Base-by-base conservation (phyloP, 169 alveolate species). In the Eimeria tenella region DNA sequence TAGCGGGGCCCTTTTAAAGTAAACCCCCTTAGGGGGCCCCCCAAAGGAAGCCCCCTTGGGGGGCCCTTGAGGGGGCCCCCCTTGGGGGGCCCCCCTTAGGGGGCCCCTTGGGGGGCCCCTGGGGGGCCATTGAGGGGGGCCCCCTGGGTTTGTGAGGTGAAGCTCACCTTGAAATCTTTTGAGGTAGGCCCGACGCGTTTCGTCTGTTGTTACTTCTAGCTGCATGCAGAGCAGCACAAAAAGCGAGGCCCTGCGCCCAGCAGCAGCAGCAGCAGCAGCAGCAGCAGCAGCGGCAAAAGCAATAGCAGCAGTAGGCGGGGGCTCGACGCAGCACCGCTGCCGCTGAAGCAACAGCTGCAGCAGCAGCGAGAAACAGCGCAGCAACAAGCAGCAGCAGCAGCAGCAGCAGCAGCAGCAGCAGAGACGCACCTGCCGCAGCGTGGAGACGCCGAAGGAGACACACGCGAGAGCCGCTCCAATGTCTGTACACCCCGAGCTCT, bases 371-470 rank as follows among this genome's bases (percentile, higher is more conserved):
- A 58, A 17, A 1, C 68, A 65, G 75, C 75, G 25, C 75, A 10
- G 25, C n/a, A 65, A 65, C 42, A 9, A 21, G 65, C 65, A 58
- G 65, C 65, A 58, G 65, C 65, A 58, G 65, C 65, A 58, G 65
- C 65, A 58, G 65, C 65, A 58, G 65, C 65, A 58, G 65, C 65
- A 58, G 65, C 65, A 58, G 75, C 75, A 19, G 31, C 49, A 21
- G 75, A 58, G 68, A 17, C 19, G 19, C 31, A 65, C 75, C 31
- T 65, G 75, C 19, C 75, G n/a, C 11, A 65, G 75, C 25, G 75
- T 65, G 13, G 75, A 65, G 10, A 65, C 75, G 11, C 75, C 75
- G 31, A 65, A 65, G 53, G 75, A 65, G 21, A 65, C 75, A 21
- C 75, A 65, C 49, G 25, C 75, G 1, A 65, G 75, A n/a, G 75